These are phyloP conservation scores for Trypanosoma theileri DNA, from an alignment of 208 protist species.

Conservation along the genomic window DNA sequence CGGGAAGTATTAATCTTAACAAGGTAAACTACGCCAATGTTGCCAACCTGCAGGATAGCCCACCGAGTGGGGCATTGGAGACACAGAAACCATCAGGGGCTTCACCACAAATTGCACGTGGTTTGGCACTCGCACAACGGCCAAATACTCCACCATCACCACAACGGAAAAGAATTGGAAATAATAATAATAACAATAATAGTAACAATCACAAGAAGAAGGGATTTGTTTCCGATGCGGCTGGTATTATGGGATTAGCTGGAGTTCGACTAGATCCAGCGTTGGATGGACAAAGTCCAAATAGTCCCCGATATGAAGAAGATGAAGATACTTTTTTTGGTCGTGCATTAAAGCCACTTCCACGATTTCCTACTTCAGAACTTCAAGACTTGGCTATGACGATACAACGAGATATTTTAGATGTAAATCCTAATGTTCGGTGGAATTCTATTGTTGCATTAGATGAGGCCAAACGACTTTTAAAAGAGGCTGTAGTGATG, in stretches of 20 bases:
- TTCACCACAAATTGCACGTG: slow-evolving; percentile 9
- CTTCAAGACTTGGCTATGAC: slow-evolving; percentile 74
- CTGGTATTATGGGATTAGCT: slow-evolving; percentile 26
- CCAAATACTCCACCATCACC: not conserved
- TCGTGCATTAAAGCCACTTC: slow-evolving; percentile 69
- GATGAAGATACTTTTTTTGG: slow-evolving; percentile 48
- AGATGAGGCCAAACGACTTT: slow-evolving; percentile 90
- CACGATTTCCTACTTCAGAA: slow-evolving; percentile 73
- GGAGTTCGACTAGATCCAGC: slow-evolving; percentile 25
- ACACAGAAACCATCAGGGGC: not conserved
- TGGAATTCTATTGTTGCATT: slow-evolving; percentile 93
- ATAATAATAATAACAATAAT: not conserved
- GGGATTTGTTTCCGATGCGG: not conserved
- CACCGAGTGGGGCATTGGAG: not conserved
- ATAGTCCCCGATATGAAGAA: not conserved
- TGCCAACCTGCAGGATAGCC: not conserved
- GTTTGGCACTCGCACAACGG: slow-evolving; percentile 19
- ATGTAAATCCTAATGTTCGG: slow-evolving; percentile 82
- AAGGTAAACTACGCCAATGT: slow-evolving; percentile 23
- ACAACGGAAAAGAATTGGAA: not conserved
- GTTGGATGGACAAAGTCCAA: not conserved
- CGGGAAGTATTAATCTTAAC: slow-evolving; percentile 38
- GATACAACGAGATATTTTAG: slow-evolving; percentile 86
- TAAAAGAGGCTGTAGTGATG: slow-evolving; percentile 94
- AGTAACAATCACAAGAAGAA: slow-evolving; percentile 1